A percentile compares a stretch with the other conserved stretches of the same genome.
These are phyloP conservation scores for Syzygium aqueum DNA, from an alignment of 345 rosid genomes.

Conservation along the genomic window DNA sequence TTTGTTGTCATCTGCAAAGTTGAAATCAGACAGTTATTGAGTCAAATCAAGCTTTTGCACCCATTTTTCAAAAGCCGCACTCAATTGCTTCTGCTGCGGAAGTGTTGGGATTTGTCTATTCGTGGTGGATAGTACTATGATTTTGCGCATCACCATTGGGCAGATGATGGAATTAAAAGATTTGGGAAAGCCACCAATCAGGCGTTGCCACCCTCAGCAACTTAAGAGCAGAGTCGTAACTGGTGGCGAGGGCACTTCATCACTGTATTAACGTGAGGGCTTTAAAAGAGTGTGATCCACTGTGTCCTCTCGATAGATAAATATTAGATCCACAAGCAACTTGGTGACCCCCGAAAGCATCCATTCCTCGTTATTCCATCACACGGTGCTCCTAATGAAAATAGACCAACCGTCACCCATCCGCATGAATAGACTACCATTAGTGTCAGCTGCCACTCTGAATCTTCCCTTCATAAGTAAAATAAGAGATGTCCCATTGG, in stretches of 20 bases:
- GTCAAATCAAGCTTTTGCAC: not conserved
- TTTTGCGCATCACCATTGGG: conserved; percentile 1
- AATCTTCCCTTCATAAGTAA: not conserved
- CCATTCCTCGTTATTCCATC: not conserved
- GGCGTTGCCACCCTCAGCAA: not conserved
- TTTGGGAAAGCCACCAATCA: conserved; percentile 9
- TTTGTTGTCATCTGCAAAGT: not conserved
- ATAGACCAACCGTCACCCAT: not conserved
- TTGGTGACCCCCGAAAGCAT: not conserved
- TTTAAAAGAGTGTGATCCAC: not conserved
- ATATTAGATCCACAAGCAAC: not conserved
- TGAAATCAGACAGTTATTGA: not conserved
- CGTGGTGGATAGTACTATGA: not conserved
- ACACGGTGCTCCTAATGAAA: not conserved
- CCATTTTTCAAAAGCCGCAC: not conserved
- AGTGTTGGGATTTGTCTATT: not conserved
- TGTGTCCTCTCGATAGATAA: not conserved
- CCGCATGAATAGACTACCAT: not conserved
- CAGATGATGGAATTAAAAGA: not conserved
- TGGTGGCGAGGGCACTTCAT: not conserved
- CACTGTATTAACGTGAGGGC: not conserved
- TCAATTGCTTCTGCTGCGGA: not conserved
- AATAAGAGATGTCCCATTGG: not conserved
- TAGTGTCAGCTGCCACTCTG: not conserved
- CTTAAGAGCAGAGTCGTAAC: not conserved